Base-by-base conservation (phyloP, 495 filamentous ascomycete genomes). In the Annulohypoxylon moriforme region DNA sequence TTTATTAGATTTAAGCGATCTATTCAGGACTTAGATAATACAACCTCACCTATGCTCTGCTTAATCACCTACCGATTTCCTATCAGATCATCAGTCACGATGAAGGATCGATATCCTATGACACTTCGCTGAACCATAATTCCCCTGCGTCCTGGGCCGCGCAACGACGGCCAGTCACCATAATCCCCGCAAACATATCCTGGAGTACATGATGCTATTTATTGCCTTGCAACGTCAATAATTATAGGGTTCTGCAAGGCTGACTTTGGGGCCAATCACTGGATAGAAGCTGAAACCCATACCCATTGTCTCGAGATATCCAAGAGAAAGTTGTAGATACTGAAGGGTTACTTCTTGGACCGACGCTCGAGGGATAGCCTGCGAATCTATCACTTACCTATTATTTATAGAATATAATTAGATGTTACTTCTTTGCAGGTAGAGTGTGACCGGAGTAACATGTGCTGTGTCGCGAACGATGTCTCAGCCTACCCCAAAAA, bases 1-100 rank as follows among this genome's bases (percentile, higher is more conserved):
- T 52, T 60, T 31, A 53, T 31, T 40, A 52, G 22, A 52, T 24
- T 31, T 42, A 20, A 42, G 40, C 27, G 29, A 16, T 59, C 24
- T 58, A 50, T 49, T 58, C 40, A n/a, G 57, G 53, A 50, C 20
- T 58, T 59, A 13, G 52, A 14, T 38, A 40, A 49, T 33, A 65
- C 34, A 56, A 44, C 38, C 38, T 40, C 36, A n/a, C 13, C 36
- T 40, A 40, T 40, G n/a, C 36, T 57, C 29, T 25, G 27, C 25
- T 4, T 47, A 13, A 52, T 24, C 38, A 38, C 18, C 47, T 29
- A 33, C 20, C 24, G 3, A 4, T 53, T 42, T 67, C 16, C 52
- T 33, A 40, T 24, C 63, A 49, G 36, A 57, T 58, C 62, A 59
- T 34, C 52, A 16, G 63, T 31, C 42, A 27, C 10, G 44, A 16